Evolutionary conservation across 208 protist species (phyloP).

Genomic region (Acanthamoeba healyi): DNA sequence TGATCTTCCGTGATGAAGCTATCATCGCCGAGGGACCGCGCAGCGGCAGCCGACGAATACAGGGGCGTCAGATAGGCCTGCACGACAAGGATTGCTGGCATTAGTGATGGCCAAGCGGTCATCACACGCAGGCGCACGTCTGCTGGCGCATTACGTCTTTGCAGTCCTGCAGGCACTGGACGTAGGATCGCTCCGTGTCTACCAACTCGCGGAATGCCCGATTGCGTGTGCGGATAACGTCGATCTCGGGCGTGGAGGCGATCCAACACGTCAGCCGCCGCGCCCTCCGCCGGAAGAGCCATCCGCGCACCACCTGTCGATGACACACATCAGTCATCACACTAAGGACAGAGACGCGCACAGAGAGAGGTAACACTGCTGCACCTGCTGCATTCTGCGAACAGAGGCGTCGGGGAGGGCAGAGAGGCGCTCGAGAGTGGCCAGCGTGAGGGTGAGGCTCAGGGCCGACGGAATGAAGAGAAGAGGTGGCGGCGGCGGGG

Average conservation of each 20-base stretch:
- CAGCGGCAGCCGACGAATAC: background rate
- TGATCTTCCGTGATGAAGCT: background rate
- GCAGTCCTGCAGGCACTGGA: background rate
- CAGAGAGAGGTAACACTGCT: no score
- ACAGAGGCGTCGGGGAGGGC: background rate
- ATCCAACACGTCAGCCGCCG: background rate
- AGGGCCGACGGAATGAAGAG: constrained; percentile 8
- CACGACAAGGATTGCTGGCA: no score
- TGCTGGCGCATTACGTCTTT: background rate
- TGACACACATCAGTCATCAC: background rate
- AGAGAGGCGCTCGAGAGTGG: constrained; percentile 13
- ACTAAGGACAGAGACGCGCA: background rate
- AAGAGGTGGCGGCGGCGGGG: background rate
- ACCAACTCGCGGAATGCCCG: background rate
- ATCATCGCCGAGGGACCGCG: background rate
- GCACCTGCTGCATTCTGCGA: background rate
- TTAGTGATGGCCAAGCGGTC: no score
- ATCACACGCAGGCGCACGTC: no score
- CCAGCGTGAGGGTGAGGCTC: background rate
- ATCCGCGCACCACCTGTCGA: background rate
- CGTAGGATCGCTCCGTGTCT: constrained; percentile 3
- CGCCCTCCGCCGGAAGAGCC: constrained; percentile 8
- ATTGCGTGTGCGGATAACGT: constrained; percentile 1
- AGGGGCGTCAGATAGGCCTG: background rate
- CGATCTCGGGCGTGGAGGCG: background rate